Evolutionary conservation across 1,284 basidiomycete genomes (phyloP), one percentile per base, ranked within the genome.

Genomic region (Schizophyllum commune): DNA sequence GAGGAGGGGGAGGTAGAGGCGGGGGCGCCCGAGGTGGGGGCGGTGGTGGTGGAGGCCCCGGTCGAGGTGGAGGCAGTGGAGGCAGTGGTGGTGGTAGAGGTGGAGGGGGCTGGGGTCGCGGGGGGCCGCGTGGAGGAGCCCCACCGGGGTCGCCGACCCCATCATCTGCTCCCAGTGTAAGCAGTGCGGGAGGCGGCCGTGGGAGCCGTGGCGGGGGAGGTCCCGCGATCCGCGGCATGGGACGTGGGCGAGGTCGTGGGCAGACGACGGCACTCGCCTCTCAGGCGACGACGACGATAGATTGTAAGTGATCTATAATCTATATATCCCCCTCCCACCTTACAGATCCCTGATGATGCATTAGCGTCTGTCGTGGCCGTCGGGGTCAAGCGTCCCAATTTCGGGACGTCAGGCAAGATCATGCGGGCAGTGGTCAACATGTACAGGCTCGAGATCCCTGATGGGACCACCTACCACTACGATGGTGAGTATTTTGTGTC

Each of bases 381-480:
- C n/a, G 79, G 79, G 27, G 79, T 81, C 17, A 75, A 74, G 61
- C 67, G 80, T 1, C 68, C 75, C 11, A 63, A 32, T 21, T 62
- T 60, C n/a, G 65, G 65, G 15, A 51, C 39, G 1, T 69, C 68
- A 2, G 79, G 80, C 5, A 67, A 69, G 13, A 52, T 62, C 5
- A 62, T 76, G 5, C 58, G 64, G 1, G 74, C 82, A 0, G 67
- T 68, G 54, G 79, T 78, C 5, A 81, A 80, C 64, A 74, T 56
- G 17, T 60, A 63, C 55, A 55, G 55, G 1, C 47, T 56, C 2
- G 33, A 47, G n/a, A 75, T 81, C 7, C 72, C 78, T 0, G 65
- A 75, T 8, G 67, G 61, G 0, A 71, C 71, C 6, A 79, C 81
- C 13, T 73, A 76, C 53, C 80, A 82, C 61, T 82, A 82, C 61